Evolutionary conservation across 2,329 filamentous ascomycete genomes (phyloP).

Genomic region (Pseudopithomyces maydicus): DNA sequence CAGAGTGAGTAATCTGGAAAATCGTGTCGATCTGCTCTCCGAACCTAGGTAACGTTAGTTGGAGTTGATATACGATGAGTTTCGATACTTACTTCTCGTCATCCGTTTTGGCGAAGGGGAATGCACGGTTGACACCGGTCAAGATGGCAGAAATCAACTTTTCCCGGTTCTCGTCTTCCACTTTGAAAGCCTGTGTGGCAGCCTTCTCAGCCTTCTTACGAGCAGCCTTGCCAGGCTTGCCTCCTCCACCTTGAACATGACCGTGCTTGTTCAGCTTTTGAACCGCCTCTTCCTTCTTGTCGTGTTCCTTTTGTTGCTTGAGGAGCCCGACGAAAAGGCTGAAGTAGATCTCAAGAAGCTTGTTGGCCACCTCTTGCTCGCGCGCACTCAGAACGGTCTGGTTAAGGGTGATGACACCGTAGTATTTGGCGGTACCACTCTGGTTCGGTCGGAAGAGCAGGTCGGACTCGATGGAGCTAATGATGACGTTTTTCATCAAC

Average conservation of each 20-base stretch:
- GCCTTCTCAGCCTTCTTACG: slow-evolving; percentile 51
- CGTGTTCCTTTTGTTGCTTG: slow-evolving; percentile 61
- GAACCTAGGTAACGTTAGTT: slow-evolving; percentile 57
- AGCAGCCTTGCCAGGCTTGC: slow-evolving; percentile 59
- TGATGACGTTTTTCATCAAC: slow-evolving; percentile 88
- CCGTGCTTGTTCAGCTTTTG: slow-evolving; percentile 56
- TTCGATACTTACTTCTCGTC: slow-evolving; percentile 65
- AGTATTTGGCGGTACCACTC: slow-evolving; percentile 88
- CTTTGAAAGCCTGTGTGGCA: slow-evolving; percentile 49
- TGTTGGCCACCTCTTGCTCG: slow-evolving; percentile 79
- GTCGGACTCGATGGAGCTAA: slow-evolving; percentile 84
- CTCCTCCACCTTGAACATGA: slow-evolving; percentile 60
- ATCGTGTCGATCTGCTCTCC: slow-evolving; percentile 91
- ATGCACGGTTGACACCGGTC: slow-evolving; percentile 93
- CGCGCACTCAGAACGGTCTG: slow-evolving; percentile 90
- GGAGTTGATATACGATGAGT: background rate
- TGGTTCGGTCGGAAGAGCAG: slow-evolving; percentile 86
- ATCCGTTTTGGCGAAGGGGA: slow-evolving; percentile 86
- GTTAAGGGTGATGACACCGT: slow-evolving; percentile 94
- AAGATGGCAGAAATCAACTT: slow-evolving; percentile 91
- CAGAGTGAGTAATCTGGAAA: slow-evolving; percentile 94
- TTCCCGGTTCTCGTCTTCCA: slow-evolving; percentile 74
- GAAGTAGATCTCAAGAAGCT: slow-evolving; percentile 90
- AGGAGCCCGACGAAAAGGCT: slow-evolving; percentile 82
- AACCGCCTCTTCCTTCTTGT: slow-evolving; percentile 40